Percentiles rank a stretch among this genome's conserved stretches.
These are phyloP conservation scores for Viola odorata DNA, from an alignment of 345 rosid species.

Conservation along the genomic window DNA sequence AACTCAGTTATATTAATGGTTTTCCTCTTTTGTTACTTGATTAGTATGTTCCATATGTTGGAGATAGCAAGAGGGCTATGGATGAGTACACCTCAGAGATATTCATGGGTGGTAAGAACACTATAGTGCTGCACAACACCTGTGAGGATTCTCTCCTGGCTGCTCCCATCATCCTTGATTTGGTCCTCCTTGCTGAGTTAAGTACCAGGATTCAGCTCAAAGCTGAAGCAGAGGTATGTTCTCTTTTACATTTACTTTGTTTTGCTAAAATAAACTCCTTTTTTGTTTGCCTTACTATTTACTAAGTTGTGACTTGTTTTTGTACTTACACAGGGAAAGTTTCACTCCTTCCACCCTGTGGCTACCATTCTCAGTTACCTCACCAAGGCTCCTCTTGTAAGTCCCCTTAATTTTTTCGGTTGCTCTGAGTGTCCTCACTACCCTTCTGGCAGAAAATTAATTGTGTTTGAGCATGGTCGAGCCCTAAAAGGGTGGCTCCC, in stretches of 20 bases:
- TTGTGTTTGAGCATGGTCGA: too few species aligned
- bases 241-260: background rate
- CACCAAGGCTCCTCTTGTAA: conserved; percentile 96
- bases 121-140: conserved; percentile 90
- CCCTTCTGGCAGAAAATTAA: too few species aligned
- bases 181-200: conserved; percentile 95
- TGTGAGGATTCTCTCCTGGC: conserved; percentile 98
- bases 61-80: conserved; percentile 99
- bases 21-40: conserved; percentile 3
- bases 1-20: background rate
- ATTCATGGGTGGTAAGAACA: conserved; percentile 94
- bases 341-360: conserved; percentile 96
- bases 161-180: conserved; percentile 90
- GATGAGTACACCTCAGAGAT: conserved; percentile 99
- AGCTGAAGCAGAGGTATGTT: conserved; percentile 72
- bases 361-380: conserved; percentile 98
- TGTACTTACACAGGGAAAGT: conserved; percentile 60
- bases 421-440: too few species aligned
- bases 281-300: background rate
- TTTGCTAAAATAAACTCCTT: too few species aligned
- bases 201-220: conserved; percentile 81
- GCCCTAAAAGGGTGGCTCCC: too few species aligned
- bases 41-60: conserved; percentile 92
- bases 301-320: background rate
- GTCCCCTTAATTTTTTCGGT: conserved; percentile 8